Percentiles rank a stretch among this genome's conserved stretches.
phyloP scores from a whole-genome alignment of 495 filamentous ascomycete species.

The Patellaria atrata region DNA sequence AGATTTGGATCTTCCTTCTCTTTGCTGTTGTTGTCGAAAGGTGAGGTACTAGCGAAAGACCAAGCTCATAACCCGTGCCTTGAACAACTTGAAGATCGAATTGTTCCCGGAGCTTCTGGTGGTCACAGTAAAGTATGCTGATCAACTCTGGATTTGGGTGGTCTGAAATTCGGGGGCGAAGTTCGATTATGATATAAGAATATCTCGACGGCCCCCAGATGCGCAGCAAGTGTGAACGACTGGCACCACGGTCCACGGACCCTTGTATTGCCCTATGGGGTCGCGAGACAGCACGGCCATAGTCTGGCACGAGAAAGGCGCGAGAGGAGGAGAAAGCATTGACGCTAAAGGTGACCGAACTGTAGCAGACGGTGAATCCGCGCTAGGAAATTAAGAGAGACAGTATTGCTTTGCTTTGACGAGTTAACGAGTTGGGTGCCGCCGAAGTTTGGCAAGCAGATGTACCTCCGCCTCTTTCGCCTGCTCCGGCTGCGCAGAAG shows the following conservation, averaged over 20 bases:
- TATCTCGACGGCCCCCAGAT: constrained; percentile 16
- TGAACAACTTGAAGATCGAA: too few species aligned
- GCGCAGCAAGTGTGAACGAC: constrained; percentile 18
- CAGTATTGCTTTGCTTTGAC: constrained; percentile 3
- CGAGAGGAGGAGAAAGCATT: too few species aligned
- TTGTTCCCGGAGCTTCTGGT: too few species aligned
- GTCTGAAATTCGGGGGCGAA: constrained; percentile 16
- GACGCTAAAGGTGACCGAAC: constrained; percentile 17
- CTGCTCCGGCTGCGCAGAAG: constrained; percentile 13
- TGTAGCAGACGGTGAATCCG: constrained; percentile 5
- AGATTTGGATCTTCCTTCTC: too few species aligned
- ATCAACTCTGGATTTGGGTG: constrained; percentile 15
- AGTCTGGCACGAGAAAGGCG: too few species aligned
- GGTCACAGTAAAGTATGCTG: too few species aligned
- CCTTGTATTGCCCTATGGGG: constrained; percentile 11
- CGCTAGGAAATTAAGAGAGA: constrained; percentile 23
- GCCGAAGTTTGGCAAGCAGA: constrained; percentile 6
- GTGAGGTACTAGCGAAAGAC: too few species aligned
- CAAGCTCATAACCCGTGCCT: too few species aligned
- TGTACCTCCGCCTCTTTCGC: constrained; percentile 20
- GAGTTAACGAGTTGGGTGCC: neutral
- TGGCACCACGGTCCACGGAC: constrained; percentile 11
- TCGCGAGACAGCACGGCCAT: constrained; percentile 1
- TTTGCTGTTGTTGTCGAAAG: too few species aligned
- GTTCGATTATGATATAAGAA: constrained; percentile 16